A percentile compares a stretch with the other conserved stretches of the same genome.
Conservation (phyloP, 768 basidiomycete species). For the Thelephora aurantiotincta region DNA sequence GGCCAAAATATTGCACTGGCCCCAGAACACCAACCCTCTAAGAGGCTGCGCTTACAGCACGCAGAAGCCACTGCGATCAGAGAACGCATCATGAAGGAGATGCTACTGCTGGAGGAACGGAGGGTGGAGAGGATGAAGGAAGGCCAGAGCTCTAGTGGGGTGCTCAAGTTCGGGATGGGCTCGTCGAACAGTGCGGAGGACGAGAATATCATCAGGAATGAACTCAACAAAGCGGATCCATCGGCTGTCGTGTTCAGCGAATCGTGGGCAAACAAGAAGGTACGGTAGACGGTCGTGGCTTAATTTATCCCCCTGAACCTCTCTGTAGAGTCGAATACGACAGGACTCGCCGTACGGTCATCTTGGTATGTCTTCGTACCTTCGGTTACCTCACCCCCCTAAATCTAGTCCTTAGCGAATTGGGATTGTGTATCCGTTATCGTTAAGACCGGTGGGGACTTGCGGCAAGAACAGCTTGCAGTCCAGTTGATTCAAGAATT, state of each 20-base stretch:
- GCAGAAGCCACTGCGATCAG: slow-evolving; percentile 83
- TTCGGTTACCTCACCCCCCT: background rate
- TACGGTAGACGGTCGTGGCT: slow-evolving; percentile 15
- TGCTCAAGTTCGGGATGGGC: slow-evolving; percentile 24
- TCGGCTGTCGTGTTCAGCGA: slow-evolving; percentile 94
- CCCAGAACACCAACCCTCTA: slow-evolving; percentile 1
- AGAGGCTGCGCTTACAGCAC: slow-evolving; percentile 61
- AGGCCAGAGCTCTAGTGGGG: slow-evolving; percentile 23
- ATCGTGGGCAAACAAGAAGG: slow-evolving; percentile 90
- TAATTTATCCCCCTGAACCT: background rate
- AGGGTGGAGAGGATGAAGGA: slow-evolving; percentile 87
- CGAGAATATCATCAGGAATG: slow-evolving; percentile 84
- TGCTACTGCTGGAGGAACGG: slow-evolving; percentile 93
- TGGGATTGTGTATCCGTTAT: slow-evolving; percentile 95
- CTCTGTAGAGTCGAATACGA: slow-evolving; percentile 66
- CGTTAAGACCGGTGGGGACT: slow-evolving; percentile 93
- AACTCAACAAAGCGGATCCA: slow-evolving; percentile 90
- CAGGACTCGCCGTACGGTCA: slow-evolving; percentile 94
- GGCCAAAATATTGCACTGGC: slow-evolving; percentile 9
- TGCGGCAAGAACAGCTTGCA: slow-evolving; percentile 95
- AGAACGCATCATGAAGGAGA: slow-evolving; percentile 96
- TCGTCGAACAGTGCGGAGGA: slow-evolving; percentile 50
- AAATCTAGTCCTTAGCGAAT: slow-evolving; percentile 27
- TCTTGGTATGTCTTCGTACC: slow-evolving; percentile 37
- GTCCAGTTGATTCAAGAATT: slow-evolving; percentile 92